A percentile compares a stretch with the other conserved stretches of the same genome.
Evolutionary conservation across 352 stramenopile genomes (phyloP).

Genomic region (Globisporangium perplexum): DNA sequence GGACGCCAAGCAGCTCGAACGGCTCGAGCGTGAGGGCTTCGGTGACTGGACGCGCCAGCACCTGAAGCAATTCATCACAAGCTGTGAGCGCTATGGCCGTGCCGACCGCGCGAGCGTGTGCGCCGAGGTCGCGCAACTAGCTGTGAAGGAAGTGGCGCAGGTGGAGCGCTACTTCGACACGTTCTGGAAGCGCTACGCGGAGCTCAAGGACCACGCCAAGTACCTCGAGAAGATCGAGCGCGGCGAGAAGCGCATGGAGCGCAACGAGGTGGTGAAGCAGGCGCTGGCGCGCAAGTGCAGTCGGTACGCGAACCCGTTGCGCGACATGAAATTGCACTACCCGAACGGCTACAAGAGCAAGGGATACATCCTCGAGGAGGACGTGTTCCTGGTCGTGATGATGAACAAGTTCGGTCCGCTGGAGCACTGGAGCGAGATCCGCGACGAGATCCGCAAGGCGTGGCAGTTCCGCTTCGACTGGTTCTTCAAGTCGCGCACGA

Average conservation of each 20-base stretch:
- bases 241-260: slow-evolving; percentile 94
- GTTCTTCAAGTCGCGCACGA: slow-evolving; percentile 99
- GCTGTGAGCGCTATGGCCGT: slow-evolving; percentile 92
- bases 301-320: slow-evolving; percentile 90
- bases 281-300: slow-evolving; percentile 95
- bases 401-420: slow-evolving; percentile 98
- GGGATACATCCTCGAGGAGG: slow-evolving; percentile 96
- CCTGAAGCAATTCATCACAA: slow-evolving; percentile 87
- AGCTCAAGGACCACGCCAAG: slow-evolving; percentile 90
- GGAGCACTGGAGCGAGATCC: slow-evolving; percentile 95
- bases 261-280: slow-evolving; percentile 94
- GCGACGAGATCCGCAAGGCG: slow-evolving; percentile 95
- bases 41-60: slow-evolving; percentile 93
- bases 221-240: slow-evolving; percentile 96
- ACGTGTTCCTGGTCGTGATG: slow-evolving; percentile 98
- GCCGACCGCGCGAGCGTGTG: slow-evolving; percentile 89
- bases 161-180: slow-evolving; percentile 94
- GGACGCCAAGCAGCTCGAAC: slow-evolving; percentile 63
- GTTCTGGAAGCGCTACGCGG: slow-evolving; percentile 93
- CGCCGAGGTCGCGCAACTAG: slow-evolving; percentile 86
- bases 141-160: slow-evolving; percentile 88
- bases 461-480: slow-evolving; percentile 99
- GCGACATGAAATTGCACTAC: slow-evolving; percentile 86
- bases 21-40: slow-evolving; percentile 89
- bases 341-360: slow-evolving; percentile 91